Evolutionary conservation across 2,329 filamentous ascomycete genomes (phyloP), one percentile per base, ranked within the genome.

Genomic region (Monilinia aucupariae): DNA sequence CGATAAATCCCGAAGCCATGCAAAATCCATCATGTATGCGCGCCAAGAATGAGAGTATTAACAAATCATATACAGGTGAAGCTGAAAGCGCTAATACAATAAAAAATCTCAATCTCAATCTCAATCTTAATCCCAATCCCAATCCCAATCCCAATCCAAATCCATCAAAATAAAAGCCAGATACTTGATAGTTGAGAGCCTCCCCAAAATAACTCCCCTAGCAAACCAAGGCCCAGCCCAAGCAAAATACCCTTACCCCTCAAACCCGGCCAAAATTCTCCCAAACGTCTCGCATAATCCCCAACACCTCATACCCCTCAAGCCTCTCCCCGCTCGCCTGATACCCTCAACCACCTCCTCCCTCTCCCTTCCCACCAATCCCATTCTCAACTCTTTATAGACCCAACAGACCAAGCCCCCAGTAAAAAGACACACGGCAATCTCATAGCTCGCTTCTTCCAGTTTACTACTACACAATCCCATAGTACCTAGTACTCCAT

Each of bases 371-470:
- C 37, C 34, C 7, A n/a, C 49, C 22, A 59, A 43, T 25, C 62
- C 63, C 3, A 37, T 53, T 41, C 65, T 66, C 51, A 72, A 52
- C 54, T 70, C 68, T 17, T 67, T 69, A 64, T 68, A 72, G 6
- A 69, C 70, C 71, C 70, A 72, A 47, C 71, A 72, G 0, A 72
- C 67, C 62, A 72, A 68, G 0, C 70, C 70, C 12, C 69, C 70
- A 0, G 71, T 72, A 22, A 72, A 71, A 15, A 72, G 47, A 54
- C 68, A 67, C 3, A 69, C 66, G 0, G 67, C 66, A 30, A 71
- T 66, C 53, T 72, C 71, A 49, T 68, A 72, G 3, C 51, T 56
- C 20, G 60, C 60, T 39, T 62, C 60, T 34, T 48, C 60, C 4
- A 25, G n/a, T 47, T 22, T 37, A 17, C 27, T 45, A 17, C 59